Percentiles rank a stretch among this genome's conserved stretches.
Evolutionary conservation across 805 yeast species (phyloP).

Genomic region (Maudiozyma barnettii): DNA sequence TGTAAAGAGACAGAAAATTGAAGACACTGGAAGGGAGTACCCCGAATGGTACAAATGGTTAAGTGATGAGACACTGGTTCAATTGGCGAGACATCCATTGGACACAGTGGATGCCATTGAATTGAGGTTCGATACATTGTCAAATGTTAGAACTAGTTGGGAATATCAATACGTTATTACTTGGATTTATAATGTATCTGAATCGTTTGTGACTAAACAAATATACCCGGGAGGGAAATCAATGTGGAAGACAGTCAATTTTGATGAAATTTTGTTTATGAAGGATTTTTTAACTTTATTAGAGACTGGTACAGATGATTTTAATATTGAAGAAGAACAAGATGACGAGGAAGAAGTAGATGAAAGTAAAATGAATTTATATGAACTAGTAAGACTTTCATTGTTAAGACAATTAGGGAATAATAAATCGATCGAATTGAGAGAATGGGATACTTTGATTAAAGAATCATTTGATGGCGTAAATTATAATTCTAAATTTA

Average conservation of each 20-base stretch:
- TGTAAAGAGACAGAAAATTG: neutral
- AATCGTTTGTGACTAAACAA: constrained; percentile 15
- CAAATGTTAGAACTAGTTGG: constrained; percentile 18
- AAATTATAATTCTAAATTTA: neutral
- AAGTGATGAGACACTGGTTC: constrained; percentile 15
- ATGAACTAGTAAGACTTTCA: constrained; percentile 12
- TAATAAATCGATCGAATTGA: constrained; percentile 16
- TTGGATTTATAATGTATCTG: constrained; percentile 28
- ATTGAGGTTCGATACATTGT: constrained; percentile 4
- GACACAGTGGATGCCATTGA: constrained; percentile 1
- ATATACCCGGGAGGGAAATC: constrained; percentile 9
- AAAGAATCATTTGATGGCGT: constrained; percentile 11
- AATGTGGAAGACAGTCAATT: constrained; percentile 23
- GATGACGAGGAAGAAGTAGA: constrained; percentile 6
- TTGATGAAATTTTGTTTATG: constrained; percentile 24
- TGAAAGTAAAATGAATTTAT: constrained; percentile 6
- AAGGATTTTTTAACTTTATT: constrained; percentile 9
- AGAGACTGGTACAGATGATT: constrained; percentile 4
- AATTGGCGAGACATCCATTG: constrained; percentile 9
- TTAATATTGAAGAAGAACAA: constrained; percentile 4
- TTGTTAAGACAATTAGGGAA: constrained; percentile 19
- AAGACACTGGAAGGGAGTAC: constrained; percentile 1
- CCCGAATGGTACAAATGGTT: constrained; percentile 17
- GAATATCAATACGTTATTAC: constrained; percentile 26
- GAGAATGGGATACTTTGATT: constrained; percentile 21